phyloP scores from a whole-genome alignment of 2,329 filamentous ascomycete species.

The Paecilomyces fulvus region DNA sequence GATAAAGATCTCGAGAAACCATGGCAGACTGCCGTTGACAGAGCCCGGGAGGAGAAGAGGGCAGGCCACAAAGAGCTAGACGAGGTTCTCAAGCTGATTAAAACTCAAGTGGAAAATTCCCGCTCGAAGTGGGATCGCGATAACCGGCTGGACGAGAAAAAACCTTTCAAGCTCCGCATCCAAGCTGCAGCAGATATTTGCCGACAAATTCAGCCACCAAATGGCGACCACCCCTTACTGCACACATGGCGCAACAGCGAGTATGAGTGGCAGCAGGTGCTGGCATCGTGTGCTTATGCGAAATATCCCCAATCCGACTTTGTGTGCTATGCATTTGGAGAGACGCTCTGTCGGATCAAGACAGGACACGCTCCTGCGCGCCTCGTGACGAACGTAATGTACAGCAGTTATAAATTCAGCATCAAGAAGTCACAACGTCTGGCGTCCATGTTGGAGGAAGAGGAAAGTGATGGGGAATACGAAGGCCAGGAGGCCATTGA shows the following conservation, averaged over 20 bases:
- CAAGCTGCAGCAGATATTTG: slow-evolving; percentile 20
- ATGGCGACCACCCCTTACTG: slow-evolving; percentile 22
- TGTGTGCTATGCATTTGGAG: slow-evolving; percentile 24
- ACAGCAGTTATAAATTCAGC: slow-evolving; percentile 24
- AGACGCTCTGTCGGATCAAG: slow-evolving; percentile 26
- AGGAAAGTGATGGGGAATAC: slow-evolving; percentile 15
- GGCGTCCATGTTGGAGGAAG: slow-evolving; percentile 12
- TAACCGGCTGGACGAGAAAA: slow-evolving; percentile 5
- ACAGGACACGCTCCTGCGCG: slow-evolving; percentile 15
- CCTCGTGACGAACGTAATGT: slow-evolving; percentile 17
- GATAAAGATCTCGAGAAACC: slow-evolving; percentile 30
- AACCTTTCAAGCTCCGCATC: slow-evolving; percentile 14
- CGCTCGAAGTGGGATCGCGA: slow-evolving; percentile 13
- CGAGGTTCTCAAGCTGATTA: slow-evolving; percentile 11
- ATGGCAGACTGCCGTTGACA: slow-evolving; percentile 18
- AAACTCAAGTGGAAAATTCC: slow-evolving; percentile 11
- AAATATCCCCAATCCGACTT: slow-evolving; percentile 13
- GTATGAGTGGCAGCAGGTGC: slow-evolving; percentile 23
- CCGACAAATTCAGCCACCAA: slow-evolving; percentile 21
- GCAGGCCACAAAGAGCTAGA: slow-evolving; percentile 9
- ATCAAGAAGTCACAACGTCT: slow-evolving; percentile 21
- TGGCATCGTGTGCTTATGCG: slow-evolving; percentile 32
- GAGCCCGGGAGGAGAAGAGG: slow-evolving; percentile 12
- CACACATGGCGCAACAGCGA: slow-evolving; percentile 25
- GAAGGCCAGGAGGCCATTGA: slow-evolving; percentile 24